Base-by-base conservation (phyloP, 2,329 filamentous ascomycete species). In the Cercospora citrullina region DNA sequence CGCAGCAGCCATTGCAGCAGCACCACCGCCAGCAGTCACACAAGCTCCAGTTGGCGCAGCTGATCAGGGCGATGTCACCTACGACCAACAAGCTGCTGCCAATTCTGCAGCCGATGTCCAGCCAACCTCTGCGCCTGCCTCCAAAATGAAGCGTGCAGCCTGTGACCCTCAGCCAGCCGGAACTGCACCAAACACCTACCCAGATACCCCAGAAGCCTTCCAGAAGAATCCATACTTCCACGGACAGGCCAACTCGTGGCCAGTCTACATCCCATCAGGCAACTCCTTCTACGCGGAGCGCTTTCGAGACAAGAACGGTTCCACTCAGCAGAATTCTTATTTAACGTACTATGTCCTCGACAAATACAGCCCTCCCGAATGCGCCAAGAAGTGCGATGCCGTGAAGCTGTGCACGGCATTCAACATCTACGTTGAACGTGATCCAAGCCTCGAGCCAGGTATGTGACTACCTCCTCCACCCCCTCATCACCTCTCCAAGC, bases 131-230 rank as follows among this genome's bases (percentile, higher is more conserved):
- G 71, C 72, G 9, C 64, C 70, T 21, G 60, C 55, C 8, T 42
- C 65, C 60, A 69, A 66, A 48, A 69, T 69, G 55, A 71, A 72
- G 69, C 71, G 71, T 48, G 78, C 78, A 58, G 72, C 77, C 59
- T 80, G 79, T 68, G 73, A 77, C 21, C 72, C 75, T 62, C 77
- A 81, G 67, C 78, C 78, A n/a, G 76, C 77, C 60, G 77, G 74
- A 23, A 74, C 77, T 60, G 78, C 75, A n/a, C 79, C 79, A 58
- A 67, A 60, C 36, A 68, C 66, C 31, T 31, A 68, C 9, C 73
- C 74, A 18, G 74, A 75, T 64, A 76, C 74, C 30, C 59, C 61
- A 16, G 65, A 66, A 60, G 75, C 69, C 68, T 78, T 75, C 73
- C 68, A 69, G 71, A 69, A 60, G 66, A 74, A 68, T 63, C 68